A percentile compares a stretch with the other conserved stretches of the same genome.
phyloP scores from a whole-genome alignment of 306 rosid species.

The Cajanus cajan region DNA sequence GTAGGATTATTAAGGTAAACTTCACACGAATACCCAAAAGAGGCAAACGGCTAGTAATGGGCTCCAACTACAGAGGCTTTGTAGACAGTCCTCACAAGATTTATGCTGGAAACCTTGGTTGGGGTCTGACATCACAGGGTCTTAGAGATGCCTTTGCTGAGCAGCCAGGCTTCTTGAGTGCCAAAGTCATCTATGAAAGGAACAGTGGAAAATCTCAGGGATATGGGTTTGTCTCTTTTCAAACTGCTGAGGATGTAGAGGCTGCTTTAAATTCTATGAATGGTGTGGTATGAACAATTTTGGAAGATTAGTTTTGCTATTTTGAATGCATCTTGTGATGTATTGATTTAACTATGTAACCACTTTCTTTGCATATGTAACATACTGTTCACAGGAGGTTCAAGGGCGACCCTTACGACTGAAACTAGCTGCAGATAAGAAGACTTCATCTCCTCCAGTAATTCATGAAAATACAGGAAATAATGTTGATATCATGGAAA shows the following conservation, averaged over 20 bases:
- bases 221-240: constrained; percentile 71
- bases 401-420: constrained; percentile 69
- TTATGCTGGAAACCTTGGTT: constrained; percentile 84
- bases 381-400: constrained; percentile 50
- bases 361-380: background rate
- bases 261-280: constrained; percentile 63
- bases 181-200: constrained; percentile 78
- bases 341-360: background rate
- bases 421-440: constrained; percentile 48
- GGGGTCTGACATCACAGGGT: constrained; percentile 64
- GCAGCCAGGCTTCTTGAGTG: constrained; percentile 65
- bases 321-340: background rate
- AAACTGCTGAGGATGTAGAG: constrained; percentile 53
- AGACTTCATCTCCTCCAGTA: constrained; percentile 28
- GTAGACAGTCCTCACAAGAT: constrained; percentile 72
- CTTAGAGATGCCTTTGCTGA: constrained; percentile 62
- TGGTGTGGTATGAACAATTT: constrained; percentile 61
- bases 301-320: background rate
- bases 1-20: constrained; percentile 68
- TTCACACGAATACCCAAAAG: constrained; percentile 71
- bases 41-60: constrained; percentile 54
- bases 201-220: constrained; percentile 62
- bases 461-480: constrained; percentile 21
- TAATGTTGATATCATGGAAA: constrained; percentile 34
- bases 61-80: constrained; percentile 52